These are phyloP conservation scores for Nasturtium officinale DNA, from an alignment of 345 rosid genomes.

Conservation along the genomic window DNA sequence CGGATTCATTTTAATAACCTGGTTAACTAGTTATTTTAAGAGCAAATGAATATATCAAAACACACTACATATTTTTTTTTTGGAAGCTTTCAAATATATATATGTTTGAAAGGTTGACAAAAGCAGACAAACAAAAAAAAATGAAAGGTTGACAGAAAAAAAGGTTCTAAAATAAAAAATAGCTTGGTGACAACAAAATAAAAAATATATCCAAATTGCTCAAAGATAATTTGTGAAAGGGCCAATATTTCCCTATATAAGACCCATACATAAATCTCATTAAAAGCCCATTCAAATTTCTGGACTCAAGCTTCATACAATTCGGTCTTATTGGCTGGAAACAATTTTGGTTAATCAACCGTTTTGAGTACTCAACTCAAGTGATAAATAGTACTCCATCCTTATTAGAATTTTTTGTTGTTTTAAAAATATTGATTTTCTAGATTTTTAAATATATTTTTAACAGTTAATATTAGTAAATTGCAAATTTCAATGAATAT, in stretches of 20 bases:
- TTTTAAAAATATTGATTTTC: too few species aligned
- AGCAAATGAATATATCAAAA: background rate
- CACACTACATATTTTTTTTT: background rate
- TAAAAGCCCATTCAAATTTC: background rate
- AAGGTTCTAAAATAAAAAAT: background rate
- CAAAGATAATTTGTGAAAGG: background rate
- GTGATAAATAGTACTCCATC: conserved; percentile 17
- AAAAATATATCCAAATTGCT: background rate
- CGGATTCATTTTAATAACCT: background rate
- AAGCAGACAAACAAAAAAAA: background rate
- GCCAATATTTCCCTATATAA: background rate
- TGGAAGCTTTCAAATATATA: background rate
- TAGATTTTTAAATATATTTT: too few species aligned
- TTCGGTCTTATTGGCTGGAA: background rate
- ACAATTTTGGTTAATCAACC: background rate
- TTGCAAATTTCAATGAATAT: too few species aligned
- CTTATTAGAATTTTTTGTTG: too few species aligned
- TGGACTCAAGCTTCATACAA: background rate
- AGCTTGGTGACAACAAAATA: too few species aligned
- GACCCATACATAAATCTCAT: background rate
- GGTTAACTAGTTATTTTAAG: background rate
- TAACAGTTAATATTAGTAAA: too few species aligned
- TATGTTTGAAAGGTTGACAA: background rate
- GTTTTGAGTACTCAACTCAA: conserved; percentile 1
- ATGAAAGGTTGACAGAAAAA: background rate